Base-by-base conservation (phyloP, 306 rosid species). In the Elaeagnus macrophylla region DNA sequence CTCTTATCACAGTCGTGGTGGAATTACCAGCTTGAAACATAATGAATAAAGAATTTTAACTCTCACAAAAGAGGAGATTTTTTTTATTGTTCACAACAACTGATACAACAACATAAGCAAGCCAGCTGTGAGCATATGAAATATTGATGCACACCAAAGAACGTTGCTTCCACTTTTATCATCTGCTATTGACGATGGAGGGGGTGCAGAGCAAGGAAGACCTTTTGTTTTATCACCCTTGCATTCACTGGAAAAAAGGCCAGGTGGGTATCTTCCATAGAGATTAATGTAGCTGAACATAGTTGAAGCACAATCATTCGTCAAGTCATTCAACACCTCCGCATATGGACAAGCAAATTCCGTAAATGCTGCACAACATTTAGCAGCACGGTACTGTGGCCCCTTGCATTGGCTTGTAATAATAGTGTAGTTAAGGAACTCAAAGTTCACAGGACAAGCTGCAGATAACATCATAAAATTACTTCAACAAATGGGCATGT, bases 281-380 rank as follows among this genome's bases (percentile, higher is more conserved):
- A 91, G 80, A 72, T 91, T 84, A 12, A 91, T 84, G 81, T 91
- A 91, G 67, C 99, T 91, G 80, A 91, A 91, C 96, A 91, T 84
- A 61, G 90, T 91, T 8, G 96, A 65, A 42, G 99, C 82, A 13
- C 99, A 91, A 20, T 80, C 96, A 12, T 80, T 91, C 1, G 85
- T 71, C 67, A 78, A 54, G 62, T 87, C 95, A 36, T 91, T 91
- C 49, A 91, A 0, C 51, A 71, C 86, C 0, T 77, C 87, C 0
- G 35, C 49, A 1, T 91, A 87, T 41, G 99, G 96, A 74, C 99
- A 91, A 7, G 99, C 96, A 17, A 91, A 79, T 0, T 87, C 93
- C 72, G 69, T 84, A 8, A 91, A 75, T 46, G 94, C 58, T 9
- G 41, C 42, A 38, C 99, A 91, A 48, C 99, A 91, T 2, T 15